A percentile compares a stretch with the other conserved stretches of the same genome.
Evolutionary conservation across 177 flowering plant genomes (phyloP).

Genomic region (Vitis hybrid): DNA sequence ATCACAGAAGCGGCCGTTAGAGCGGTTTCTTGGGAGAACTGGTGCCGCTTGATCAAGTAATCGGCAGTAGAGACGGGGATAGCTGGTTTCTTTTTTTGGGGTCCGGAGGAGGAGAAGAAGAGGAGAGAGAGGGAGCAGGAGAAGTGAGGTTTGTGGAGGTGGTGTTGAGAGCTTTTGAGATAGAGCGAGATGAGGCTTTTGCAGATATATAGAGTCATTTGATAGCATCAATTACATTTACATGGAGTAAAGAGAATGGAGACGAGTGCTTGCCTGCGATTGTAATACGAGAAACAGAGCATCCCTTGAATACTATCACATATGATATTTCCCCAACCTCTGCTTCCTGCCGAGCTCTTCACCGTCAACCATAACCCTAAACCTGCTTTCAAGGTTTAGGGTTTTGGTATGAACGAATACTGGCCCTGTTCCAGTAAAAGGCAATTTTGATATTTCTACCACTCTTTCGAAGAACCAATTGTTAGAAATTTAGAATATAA

Average conservation of each 20-base stretch:
- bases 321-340: too few species aligned
- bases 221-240: not conserved
- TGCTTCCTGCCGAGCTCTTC: too few species aligned
- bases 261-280: too few species aligned
- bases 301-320: not conserved
- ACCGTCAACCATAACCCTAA: too few species aligned
- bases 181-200: not conserved
- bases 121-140: slow-evolving; percentile 4
- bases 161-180: not conserved
- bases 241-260: not conserved
- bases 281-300: not conserved
- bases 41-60: slow-evolving; percentile 17
- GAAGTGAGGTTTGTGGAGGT: slow-evolving; percentile 2
- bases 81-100: not conserved
- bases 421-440: too few species aligned
- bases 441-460: too few species aligned
- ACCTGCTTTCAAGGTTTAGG: too few species aligned
- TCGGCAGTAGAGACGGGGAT: not conserved
- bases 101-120: slow-evolving; percentile 9
- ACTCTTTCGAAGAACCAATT: too few species aligned
- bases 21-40: slow-evolving; percentile 19
- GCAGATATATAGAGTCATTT: slow-evolving; percentile 1
- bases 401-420: too few species aligned
- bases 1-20: slow-evolving; percentile 10
- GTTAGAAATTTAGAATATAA: too few species aligned